Conservation (phyloP, 129 eudicot species). For the Lonicera japonica region DNA sequence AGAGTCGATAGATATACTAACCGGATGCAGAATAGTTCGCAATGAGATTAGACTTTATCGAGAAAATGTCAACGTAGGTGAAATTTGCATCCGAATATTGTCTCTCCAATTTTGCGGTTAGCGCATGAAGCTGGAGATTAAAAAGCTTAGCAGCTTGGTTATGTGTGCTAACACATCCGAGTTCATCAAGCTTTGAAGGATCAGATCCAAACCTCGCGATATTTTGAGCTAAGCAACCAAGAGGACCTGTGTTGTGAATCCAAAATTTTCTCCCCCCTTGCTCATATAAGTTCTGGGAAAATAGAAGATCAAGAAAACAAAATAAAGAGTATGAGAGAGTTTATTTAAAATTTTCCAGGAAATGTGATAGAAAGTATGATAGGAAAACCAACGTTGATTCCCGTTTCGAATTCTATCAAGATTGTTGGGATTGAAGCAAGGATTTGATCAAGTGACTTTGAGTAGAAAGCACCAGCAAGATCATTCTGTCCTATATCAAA, state of each 20-base stretch:
- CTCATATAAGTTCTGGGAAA: slow-evolving; percentile 52
- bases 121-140: slow-evolving; percentile 76
- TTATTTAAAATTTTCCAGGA: not conserved
- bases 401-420: slow-evolving; percentile 67
- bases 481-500: slow-evolving; percentile 95
- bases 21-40: slow-evolving; percentile 73
- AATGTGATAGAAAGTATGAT: not conserved
- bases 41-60: slow-evolving; percentile 67
- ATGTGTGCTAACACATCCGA: slow-evolving; percentile 61
- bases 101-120: slow-evolving; percentile 53
- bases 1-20: slow-evolving; percentile 18
- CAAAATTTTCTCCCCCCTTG: slow-evolving; percentile 75
- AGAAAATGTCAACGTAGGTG: slow-evolving; percentile 63
- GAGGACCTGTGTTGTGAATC: slow-evolving; percentile 93
- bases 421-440: slow-evolving; percentile 76
- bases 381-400: slow-evolving; percentile 48
- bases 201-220: slow-evolving; percentile 74
- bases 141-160: slow-evolving; percentile 76
- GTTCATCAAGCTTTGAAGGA: slow-evolving; percentile 59
- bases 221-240: slow-evolving; percentile 77
- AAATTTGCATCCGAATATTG: slow-evolving; percentile 54
- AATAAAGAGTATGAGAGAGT: not conserved
- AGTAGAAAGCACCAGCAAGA: slow-evolving; percentile 71
- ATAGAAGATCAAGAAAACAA: not conserved
- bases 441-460: slow-evolving; percentile 72